phyloP scores from a whole-genome alignment of 495 filamentous ascomycete species.

The Staphylotrichum tortipilum region DNA sequence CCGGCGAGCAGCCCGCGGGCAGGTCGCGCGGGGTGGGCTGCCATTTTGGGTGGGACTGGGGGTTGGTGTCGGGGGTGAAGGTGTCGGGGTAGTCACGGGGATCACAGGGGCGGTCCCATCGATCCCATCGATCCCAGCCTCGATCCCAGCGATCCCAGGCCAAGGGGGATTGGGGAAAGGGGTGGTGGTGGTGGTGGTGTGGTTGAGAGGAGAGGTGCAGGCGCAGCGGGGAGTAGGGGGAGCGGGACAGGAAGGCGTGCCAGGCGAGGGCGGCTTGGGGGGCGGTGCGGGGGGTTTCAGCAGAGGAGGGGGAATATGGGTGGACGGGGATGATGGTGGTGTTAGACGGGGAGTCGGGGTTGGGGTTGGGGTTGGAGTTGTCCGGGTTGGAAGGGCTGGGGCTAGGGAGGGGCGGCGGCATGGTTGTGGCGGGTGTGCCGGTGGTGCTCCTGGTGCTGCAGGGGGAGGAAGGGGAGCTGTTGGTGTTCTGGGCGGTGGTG shows the following conservation, averaged over 20 bases:
- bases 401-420: too few relatives aligned
- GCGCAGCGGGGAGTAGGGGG: constrained; percentile 30
- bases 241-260: constrained; percentile 14
- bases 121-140: too few relatives aligned
- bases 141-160: too few relatives aligned
- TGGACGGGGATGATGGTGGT: constrained; percentile 2
- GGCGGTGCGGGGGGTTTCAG: constrained; percentile 6
- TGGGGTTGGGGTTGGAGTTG: background rate
- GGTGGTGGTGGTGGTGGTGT: too few relatives aligned
- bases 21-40: constrained; percentile 22
- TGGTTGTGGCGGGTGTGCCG: too few relatives aligned
- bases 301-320: constrained; percentile 10
- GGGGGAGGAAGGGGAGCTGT: background rate
- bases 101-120: too few relatives aligned
- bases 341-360: background rate
- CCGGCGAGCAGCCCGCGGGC: constrained; percentile 8
- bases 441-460: too few relatives aligned
- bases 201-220: constrained; percentile 1
- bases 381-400: background rate
- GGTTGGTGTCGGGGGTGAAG: too few relatives aligned
- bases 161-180: too few relatives aligned
- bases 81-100: too few relatives aligned
- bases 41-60: background rate
- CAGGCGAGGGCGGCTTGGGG: constrained; percentile 7
- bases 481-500: background rate